Percentiles rank a stretch among this genome's conserved stretches.
Conservation (phyloP, 2,329 filamentous ascomycete species). For the Colletotrichum sp. region DNA sequence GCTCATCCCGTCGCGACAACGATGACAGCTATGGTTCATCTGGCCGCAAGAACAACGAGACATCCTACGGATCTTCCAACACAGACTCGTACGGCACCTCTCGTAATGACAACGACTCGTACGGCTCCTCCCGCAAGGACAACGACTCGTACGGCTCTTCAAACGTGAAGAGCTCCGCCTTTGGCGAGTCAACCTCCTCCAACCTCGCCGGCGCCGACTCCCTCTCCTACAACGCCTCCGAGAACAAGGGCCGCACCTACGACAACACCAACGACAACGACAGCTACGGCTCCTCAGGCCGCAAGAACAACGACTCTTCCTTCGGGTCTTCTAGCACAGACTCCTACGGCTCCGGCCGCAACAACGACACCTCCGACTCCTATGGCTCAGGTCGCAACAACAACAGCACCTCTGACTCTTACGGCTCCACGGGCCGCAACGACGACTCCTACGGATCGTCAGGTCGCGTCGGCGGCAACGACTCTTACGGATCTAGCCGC, state of each 20-base stretch:
- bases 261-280: slow-evolving; percentile 20
- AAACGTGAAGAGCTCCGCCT: slow-evolving; percentile 3
- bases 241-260: slow-evolving; percentile 20
- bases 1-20: slow-evolving; percentile 17
- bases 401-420: slow-evolving; percentile 17
- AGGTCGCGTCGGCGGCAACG: slow-evolving; percentile 12
- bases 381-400: slow-evolving; percentile 23
- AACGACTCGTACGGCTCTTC: slow-evolving; percentile 23
- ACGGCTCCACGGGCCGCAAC: slow-evolving; percentile 8
- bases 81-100: slow-evolving; percentile 19
- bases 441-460: slow-evolving; percentile 24
- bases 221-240: slow-evolving; percentile 23
- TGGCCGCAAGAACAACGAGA: neutral
- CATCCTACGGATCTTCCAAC: slow-evolving; percentile 22
- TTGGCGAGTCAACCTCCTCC: slow-evolving; percentile 8
- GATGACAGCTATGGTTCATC: slow-evolving; percentile 16
- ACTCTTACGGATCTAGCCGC: slow-evolving; percentile 21
- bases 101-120: slow-evolving; percentile 21
- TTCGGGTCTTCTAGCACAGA: slow-evolving; percentile 3
- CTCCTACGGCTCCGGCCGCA: slow-evolving; percentile 15
- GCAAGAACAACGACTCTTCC: slow-evolving; percentile 19
- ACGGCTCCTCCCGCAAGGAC: slow-evolving; percentile 17
- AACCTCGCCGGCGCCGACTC: slow-evolving; percentile 20
- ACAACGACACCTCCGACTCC: slow-evolving; percentile 22
- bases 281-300: slow-evolving; percentile 13